phyloP scores from a whole-genome alignment of 495 filamentous ascomycete species.

The Xylaria grammica region DNA sequence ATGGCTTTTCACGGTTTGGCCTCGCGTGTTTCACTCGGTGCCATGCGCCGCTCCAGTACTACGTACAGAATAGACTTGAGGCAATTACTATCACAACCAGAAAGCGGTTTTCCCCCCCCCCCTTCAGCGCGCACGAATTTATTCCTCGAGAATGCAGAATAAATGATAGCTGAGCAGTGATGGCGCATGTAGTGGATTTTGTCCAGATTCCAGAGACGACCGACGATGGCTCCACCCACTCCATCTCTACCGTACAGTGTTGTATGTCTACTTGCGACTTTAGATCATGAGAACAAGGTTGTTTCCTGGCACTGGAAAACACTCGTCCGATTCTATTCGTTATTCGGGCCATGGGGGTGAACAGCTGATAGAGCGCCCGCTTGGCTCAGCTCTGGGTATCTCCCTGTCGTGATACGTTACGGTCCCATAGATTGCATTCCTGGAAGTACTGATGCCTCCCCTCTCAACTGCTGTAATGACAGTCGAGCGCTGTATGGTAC shows the following conservation, averaged over 20 bases:
- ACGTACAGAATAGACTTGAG: background rate
- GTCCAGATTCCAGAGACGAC: background rate
- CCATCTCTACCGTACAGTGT: background rate
- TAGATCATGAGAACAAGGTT: slow-evolving; percentile 2
- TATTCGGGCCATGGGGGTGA: background rate
- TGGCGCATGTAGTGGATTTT: background rate
- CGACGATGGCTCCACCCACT: background rate
- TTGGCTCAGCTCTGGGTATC: slow-evolving; percentile 15
- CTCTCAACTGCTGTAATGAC: too few species aligned
- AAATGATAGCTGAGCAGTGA: background rate
- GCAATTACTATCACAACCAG: background rate
- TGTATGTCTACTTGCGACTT: background rate
- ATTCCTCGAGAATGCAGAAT: too few species aligned
- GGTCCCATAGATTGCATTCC: slow-evolving; percentile 2
- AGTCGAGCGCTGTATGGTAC: too few species aligned
- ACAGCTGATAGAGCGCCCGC: slow-evolving; percentile 11
- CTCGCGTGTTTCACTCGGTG: background rate
- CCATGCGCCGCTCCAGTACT: background rate
- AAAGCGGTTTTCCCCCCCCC: too few species aligned
- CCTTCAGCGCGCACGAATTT: too few species aligned
- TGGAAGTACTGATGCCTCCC: too few species aligned
- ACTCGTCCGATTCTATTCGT: background rate
- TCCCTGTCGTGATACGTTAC: slow-evolving; percentile 19
- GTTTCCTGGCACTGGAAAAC: background rate
- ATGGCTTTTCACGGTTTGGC: background rate